Percentiles rank a stretch among this genome's conserved stretches.
phyloP scores from a whole-genome alignment of 345 rosid species.

The Xanthoceras sorbifolium region DNA sequence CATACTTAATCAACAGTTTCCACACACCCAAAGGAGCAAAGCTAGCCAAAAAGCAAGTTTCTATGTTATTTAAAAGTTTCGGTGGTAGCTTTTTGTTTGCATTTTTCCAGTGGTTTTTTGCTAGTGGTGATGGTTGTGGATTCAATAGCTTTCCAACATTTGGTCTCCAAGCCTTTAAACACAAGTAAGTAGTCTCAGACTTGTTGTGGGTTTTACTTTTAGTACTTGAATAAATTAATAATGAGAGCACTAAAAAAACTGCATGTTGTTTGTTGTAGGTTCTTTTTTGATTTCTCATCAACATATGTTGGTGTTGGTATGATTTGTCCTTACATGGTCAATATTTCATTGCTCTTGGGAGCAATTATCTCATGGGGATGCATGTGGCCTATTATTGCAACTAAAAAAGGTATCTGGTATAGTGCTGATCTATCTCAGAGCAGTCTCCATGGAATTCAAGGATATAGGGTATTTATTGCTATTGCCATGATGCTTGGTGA shows the following conservation, averaged over 20 bases:
- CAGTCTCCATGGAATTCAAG: conserved; percentile 83
- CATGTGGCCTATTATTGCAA: conserved; percentile 80
- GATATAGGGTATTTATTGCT: conserved; percentile 78
- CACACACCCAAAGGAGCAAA: conserved; percentile 93
- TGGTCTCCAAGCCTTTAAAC: conserved; percentile 59
- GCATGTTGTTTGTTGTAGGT: too few species aligned
- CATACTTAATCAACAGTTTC: conserved; percentile 86
- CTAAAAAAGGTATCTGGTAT: conserved; percentile 76
- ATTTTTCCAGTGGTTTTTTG: conserved; percentile 69
- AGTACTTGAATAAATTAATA: too few species aligned
- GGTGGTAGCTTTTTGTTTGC: conserved; percentile 52
- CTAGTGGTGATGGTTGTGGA: conserved; percentile 69
- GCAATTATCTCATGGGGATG: conserved; percentile 82
- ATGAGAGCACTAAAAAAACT: too few species aligned
- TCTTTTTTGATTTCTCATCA: conserved; percentile 86
- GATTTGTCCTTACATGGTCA: conserved; percentile 90
- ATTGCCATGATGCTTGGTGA: conserved; percentile 93
- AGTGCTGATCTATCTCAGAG: conserved; percentile 37
- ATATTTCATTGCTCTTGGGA: conserved; percentile 74
- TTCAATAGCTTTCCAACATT: conserved; percentile 76
- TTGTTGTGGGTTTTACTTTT: too few species aligned
- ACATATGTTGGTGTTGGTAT: conserved; percentile 93
- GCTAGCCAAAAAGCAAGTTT: conserved; percentile 74
- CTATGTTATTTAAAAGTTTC: conserved; percentile 47
- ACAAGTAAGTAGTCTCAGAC: conserved; percentile 60